Evolutionary conservation across 106 monocot genomes (phyloP), one percentile per base, ranked within the genome.

Genomic region (Allium sativum): DNA sequence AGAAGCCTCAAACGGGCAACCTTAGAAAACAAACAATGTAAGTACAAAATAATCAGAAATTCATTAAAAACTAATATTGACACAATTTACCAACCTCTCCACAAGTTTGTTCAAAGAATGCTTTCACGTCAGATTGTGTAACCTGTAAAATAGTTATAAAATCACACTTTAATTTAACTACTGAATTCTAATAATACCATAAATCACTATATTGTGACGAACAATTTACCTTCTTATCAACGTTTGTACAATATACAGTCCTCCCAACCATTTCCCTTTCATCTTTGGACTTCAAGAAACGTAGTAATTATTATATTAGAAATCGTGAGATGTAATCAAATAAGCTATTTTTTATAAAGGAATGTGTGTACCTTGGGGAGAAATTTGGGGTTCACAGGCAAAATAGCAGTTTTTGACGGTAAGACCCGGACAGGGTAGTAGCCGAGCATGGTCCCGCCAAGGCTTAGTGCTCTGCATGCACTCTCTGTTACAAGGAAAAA

Each of bases 321-420:
- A 43, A 15, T 42, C 14, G 14, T 21, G 31, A 31, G 31, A 31
- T 31, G 31, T 31, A 63, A 21, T 46, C 47, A 6, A 21, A 63
- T 3, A 48, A 63, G 10, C 7, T 19, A 50, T 9, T 42, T 16
- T 21, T 43, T 13, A 17, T 9, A 0, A 10, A 45, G 15, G 31
- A 9, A 56, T 15, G 10, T 21, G 19, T 71, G 52, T 13, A 94
- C 94, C 78, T 69, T 75, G 0, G 95, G 95, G 53, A 95, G 90
- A 71, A 84, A 95, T 64, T 75, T 77, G 50, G 95, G 95, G 67
- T 95, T 95, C 48, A 95, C 90, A 55, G 95, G 95, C 21, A 87
- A 72, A 62, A 95, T 95, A 8, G 90, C 86, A 57, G 95, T 90
- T 66, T 87, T 95, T 21, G 95, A 95, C 69, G 86, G 95, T 44